Evolutionary conservation across 352 stramenopile genomes (phyloP).

Genomic region (Lagenidium sp.): DNA sequence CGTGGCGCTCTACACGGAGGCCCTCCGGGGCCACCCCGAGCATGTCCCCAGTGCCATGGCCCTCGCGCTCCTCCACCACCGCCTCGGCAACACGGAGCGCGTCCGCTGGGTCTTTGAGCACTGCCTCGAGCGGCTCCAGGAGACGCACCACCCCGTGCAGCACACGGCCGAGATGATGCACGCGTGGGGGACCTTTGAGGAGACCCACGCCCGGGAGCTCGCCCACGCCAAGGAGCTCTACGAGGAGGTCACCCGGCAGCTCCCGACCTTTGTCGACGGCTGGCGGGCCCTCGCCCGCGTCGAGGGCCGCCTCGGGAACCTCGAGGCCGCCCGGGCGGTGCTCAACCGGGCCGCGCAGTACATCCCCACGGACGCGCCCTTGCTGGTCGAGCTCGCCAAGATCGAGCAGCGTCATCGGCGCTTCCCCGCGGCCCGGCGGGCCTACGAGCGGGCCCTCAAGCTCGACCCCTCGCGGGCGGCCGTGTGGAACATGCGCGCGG

Average conservation of each 20-base stretch:
- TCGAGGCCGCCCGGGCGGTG: constrained; percentile 52
- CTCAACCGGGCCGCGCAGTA: constrained; percentile 59
- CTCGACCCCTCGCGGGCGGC: constrained; percentile 51
- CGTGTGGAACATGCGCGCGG: constrained; percentile 76
- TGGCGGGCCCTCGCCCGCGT: constrained; percentile 66
- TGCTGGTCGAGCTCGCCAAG: constrained; percentile 74
- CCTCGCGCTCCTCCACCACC: constrained; percentile 55
- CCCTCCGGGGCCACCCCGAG: constrained; percentile 46
- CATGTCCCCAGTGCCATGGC: constrained; percentile 77
- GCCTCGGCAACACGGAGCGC: constrained; percentile 27
- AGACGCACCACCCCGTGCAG: constrained; percentile 21
- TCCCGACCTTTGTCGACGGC: constrained; percentile 50
- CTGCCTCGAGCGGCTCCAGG: constrained; percentile 27
- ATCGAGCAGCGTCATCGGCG: constrained; percentile 71
- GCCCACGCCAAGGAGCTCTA: constrained; percentile 67
- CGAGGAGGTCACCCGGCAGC: constrained; percentile 56
- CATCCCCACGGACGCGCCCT: constrained; percentile 47
- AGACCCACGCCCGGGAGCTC: constrained; percentile 47
- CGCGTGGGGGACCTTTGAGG: constrained; percentile 71
- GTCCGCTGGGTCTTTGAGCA: constrained; percentile 63
- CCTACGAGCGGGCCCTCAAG: constrained; percentile 68
- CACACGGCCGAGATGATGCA: constrained; percentile 48
- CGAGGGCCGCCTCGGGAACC: constrained; percentile 45
- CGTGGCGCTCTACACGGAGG: constrained; percentile 49
- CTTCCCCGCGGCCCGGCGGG: constrained; percentile 37